Percentiles rank a stretch among this genome's conserved stretches.
phyloP scores from a whole-genome alignment of 139 green algal genomes.

The Dunaliella sp. region DNA sequence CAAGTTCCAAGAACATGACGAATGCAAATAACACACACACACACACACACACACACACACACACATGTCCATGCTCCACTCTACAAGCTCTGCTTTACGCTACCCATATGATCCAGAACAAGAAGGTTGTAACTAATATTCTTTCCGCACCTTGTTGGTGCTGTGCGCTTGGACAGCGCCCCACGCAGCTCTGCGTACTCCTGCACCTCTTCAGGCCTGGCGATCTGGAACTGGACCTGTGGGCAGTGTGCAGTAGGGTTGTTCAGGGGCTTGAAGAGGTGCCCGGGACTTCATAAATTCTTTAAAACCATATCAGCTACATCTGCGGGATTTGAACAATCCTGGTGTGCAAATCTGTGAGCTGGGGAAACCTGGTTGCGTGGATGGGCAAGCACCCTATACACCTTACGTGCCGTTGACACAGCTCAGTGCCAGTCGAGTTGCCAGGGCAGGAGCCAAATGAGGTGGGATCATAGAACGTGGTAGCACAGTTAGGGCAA shows the following conservation, averaged over 20 bases:
- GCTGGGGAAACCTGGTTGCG: background rate
- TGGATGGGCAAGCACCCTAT: background rate
- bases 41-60: background rate
- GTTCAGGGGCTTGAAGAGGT: background rate
- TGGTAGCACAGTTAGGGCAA: too few relatives aligned
- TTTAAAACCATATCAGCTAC: background rate
- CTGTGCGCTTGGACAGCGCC: background rate
- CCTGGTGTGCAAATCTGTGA: background rate
- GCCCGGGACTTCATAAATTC: background rate
- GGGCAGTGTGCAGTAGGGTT: constrained; percentile 12
- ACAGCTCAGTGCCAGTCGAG: too few relatives aligned
- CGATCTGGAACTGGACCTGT: constrained; percentile 42
- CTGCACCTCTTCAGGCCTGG: constrained; percentile 16
- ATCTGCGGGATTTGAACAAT: background rate
- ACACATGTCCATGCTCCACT: background rate
- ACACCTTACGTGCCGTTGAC: too few relatives aligned
- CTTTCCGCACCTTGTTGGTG: background rate
- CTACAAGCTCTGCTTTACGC: too few relatives aligned
- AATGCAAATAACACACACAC: too few relatives aligned
- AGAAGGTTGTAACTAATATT: too few relatives aligned
- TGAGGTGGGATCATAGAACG: too few relatives aligned
- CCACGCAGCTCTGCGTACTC: constrained; percentile 31
- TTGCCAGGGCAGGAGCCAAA: too few relatives aligned
- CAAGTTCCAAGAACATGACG: too few relatives aligned
- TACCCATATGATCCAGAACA: too few relatives aligned